These are phyloP conservation scores for Galerina marginata DNA, from an alignment of 768 basidiomycete species.

Conservation along the genomic window DNA sequence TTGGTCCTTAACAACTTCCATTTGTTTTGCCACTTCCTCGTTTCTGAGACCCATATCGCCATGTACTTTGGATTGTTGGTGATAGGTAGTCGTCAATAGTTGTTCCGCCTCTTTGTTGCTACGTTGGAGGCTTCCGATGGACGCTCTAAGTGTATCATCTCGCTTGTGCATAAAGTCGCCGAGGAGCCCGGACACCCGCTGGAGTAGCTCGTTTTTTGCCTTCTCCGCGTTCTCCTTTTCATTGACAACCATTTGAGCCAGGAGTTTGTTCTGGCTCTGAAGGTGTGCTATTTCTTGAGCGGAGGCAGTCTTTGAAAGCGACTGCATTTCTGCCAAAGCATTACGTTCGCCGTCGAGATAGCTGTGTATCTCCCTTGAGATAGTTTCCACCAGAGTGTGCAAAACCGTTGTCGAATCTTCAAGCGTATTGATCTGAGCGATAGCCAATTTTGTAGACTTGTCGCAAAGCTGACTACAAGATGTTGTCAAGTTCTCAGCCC, in stretches of 20 bases:
- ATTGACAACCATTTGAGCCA: constrained; percentile 63
- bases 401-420: constrained; percentile 66
- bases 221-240: constrained; percentile 72
- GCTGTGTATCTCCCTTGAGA: constrained; percentile 60
- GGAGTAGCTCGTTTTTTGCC: constrained; percentile 75
- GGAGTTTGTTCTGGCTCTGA: constrained; percentile 71
- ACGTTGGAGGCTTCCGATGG: constrained; percentile 55
- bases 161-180: constrained; percentile 72
- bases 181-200: constrained; percentile 74
- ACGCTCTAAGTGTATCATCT: constrained; percentile 66
- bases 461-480: constrained; percentile 53
- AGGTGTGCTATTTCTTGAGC: constrained; percentile 62
- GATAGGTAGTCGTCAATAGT: constrained; percentile 50
- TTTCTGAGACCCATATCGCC: constrained; percentile 47
- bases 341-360: constrained; percentile 63
- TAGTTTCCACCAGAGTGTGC: constrained; percentile 61
- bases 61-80: constrained; percentile 53
- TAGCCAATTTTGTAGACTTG: constrained; percentile 49
- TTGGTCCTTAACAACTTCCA: constrained; percentile 55
- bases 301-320: constrained; percentile 47
- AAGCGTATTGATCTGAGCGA: constrained; percentile 53
- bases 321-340: constrained; percentile 53
- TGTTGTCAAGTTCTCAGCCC: constrained; percentile 57
- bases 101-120: constrained; percentile 63
- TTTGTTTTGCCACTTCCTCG: constrained; percentile 40